Base-by-base conservation (phyloP, 495 filamentous ascomycete genomes). In the Penicillium subrubescens region DNA sequence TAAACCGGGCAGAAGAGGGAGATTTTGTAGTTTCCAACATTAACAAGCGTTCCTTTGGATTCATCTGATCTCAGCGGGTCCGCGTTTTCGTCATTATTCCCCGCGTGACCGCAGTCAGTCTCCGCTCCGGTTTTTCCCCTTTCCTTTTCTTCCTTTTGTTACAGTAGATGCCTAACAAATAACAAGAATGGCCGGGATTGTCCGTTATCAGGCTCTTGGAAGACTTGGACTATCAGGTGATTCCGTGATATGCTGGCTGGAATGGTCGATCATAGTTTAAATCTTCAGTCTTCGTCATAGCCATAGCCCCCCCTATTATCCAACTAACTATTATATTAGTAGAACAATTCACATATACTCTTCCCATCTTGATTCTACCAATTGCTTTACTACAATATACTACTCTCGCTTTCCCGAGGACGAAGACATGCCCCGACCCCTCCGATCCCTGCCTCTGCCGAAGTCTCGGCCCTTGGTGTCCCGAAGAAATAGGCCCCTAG, bases 51-150 rank as follows among this genome's bases (percentile, higher is more conserved):
- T 27, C 25, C 25, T 27, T 4, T 27, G 25, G 25, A 27, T 27
- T 27, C 25, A 27, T 27, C 25, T 69, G 67, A 69, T 63, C 62
- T 68, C 66, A 66, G 55, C 48, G 53, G 57, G 19, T 57, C 59
- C 60, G 50, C 25, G 60, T 69, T 69, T 69, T 69, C 67, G 67
- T 69, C 67, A 69, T 56, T 69, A 29, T 48, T 63, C 63, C 63
- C 67, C 67, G 67, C 67, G 67, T 69, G 67, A 69, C 67, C 57
- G 5, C 21, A 34, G 15, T 5, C 21, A 34, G 15, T 14, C 51
- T 27, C 31, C 51, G 50, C 67, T 69, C 67, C 67, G 67, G 63
- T 64, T 69, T 69, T 69, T 63, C 59, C 35, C 63, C 67, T 66
- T 60, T 23, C 4, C 14, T 27, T 33, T 25, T 34, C 31, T 33